These are phyloP conservation scores for Penstemon eatonii DNA, from an alignment of 257 asterid species.

Conservation along the genomic window DNA sequence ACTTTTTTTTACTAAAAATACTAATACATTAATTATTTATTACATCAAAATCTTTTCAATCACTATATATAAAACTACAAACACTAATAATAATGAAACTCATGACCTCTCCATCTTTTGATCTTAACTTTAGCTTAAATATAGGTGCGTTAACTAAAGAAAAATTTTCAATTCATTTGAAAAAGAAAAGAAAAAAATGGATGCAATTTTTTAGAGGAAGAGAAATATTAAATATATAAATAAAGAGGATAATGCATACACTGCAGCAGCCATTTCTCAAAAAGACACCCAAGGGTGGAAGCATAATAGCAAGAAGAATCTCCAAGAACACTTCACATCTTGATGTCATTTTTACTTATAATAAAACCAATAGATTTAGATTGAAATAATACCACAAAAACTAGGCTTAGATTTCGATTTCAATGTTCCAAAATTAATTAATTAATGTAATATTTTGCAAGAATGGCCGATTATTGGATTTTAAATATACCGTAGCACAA, in stretches of 20 bases:
- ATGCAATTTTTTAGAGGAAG: too few relatives aligned
- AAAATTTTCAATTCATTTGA: background rate
- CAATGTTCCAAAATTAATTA: too few relatives aligned
- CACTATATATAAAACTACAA: background rate
- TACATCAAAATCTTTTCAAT: too few relatives aligned
- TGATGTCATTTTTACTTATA: slow-evolving; percentile 39
- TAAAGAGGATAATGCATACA: slow-evolving; percentile 14
- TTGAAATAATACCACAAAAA: too few relatives aligned
- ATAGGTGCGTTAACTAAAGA: background rate
- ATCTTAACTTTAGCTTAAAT: too few relatives aligned
- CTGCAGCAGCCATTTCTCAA: slow-evolving; percentile 42
- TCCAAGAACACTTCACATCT: slow-evolving; percentile 44
- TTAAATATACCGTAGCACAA: background rate
- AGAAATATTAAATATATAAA: too few relatives aligned
- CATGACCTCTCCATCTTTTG: too few relatives aligned
- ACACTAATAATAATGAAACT: background rate
- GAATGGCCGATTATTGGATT: too few relatives aligned
- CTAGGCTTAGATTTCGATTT: too few relatives aligned
- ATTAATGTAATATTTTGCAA: too few relatives aligned
- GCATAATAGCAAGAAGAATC: slow-evolving; percentile 35
- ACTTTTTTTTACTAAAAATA: too few relatives aligned
- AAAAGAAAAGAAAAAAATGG: background rate
- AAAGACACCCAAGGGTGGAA: slow-evolving; percentile 43
- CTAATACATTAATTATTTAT: too few relatives aligned
- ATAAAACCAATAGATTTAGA: background rate